Percentiles rank a stretch among this genome's conserved stretches.
phyloP scores from a whole-genome alignment of 495 filamentous ascomycete genomes.

The Podospora pseudoanserina region DNA sequence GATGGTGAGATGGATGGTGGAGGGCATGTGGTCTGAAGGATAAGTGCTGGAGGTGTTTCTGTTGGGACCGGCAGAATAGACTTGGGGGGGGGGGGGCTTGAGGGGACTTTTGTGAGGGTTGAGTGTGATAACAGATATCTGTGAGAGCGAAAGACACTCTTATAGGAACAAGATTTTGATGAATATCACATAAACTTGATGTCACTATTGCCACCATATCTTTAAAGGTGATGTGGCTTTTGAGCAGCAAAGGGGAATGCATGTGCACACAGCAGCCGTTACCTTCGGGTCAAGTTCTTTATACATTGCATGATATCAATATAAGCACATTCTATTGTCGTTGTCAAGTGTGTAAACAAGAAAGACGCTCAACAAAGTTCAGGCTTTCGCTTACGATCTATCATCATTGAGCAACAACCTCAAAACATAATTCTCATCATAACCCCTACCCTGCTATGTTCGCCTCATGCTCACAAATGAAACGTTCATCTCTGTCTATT shows the following conservation, averaged over 20 bases:
- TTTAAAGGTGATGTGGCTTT: too few species aligned
- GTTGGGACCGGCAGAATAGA: background rate
- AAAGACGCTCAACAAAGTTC: too few species aligned
- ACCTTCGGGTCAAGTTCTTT: too few species aligned
- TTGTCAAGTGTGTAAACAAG: too few species aligned
- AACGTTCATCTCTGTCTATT: background rate
- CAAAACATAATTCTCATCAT: too few species aligned
- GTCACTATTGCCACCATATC: constrained; percentile 7
- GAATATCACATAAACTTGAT: constrained; percentile 1
- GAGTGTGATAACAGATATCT: background rate
- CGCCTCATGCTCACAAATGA: background rate
- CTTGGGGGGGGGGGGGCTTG: background rate
- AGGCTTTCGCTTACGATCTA: too few species aligned
- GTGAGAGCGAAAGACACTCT: background rate
- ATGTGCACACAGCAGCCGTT: too few species aligned
- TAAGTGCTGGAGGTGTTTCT: background rate
- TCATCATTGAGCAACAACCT: too few species aligned
- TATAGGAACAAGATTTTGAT: background rate
- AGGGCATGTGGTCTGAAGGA: background rate
- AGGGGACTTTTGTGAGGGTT: background rate
- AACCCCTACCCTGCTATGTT: background rate
- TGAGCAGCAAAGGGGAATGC: too few species aligned
- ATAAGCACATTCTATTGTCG: too few species aligned
- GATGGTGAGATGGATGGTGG: background rate
- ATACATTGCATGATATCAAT: too few species aligned